Percentiles rank a stretch among this genome's conserved stretches.
phyloP scores from a whole-genome alignment of 768 basidiomycete species.

The Hygrocybe coccinea region DNA sequence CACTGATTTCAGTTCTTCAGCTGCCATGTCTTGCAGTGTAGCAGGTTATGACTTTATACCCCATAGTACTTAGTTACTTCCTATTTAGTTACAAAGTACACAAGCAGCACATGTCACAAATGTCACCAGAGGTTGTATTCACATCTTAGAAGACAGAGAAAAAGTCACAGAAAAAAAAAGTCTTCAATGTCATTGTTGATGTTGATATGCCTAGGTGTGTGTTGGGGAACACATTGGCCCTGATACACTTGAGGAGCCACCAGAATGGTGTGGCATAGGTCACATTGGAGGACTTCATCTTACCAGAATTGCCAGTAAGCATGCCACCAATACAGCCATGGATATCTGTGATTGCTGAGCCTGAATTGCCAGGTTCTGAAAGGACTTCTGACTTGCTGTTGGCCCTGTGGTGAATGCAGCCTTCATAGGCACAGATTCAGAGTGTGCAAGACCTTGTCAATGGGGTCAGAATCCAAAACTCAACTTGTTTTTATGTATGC shows the following conservation, averaged over 20 bases:
- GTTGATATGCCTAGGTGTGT: background rate
- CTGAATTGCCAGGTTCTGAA: constrained; percentile 31
- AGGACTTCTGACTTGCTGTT: constrained; percentile 27
- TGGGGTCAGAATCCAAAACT: too few species aligned
- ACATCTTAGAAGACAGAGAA: background rate
- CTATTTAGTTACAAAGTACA: too few species aligned
- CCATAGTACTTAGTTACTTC: too few species aligned
- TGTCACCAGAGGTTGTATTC: too few species aligned
- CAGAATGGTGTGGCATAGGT: constrained; percentile 28
- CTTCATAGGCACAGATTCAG: too few species aligned
- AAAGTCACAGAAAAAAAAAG: background rate
- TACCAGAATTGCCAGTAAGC: constrained; percentile 28
- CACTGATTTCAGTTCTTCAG: too few species aligned
- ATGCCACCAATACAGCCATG: constrained; percentile 29
- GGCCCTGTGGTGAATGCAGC: too few species aligned
- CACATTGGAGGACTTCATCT: constrained; percentile 4
- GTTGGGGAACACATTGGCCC: constrained; percentile 26
- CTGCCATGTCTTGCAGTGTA: too few species aligned
- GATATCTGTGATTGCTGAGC: constrained; percentile 25
- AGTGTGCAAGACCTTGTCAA: too few species aligned
- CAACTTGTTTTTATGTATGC: too few species aligned
- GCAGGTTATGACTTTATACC: too few species aligned
- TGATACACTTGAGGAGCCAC: constrained; percentile 29
- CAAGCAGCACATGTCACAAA: background rate
- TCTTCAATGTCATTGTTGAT: constrained; percentile 1